phyloP scores from a whole-genome alignment of 805 yeast genomes.

The Spathaspora gorwiae region DNA sequence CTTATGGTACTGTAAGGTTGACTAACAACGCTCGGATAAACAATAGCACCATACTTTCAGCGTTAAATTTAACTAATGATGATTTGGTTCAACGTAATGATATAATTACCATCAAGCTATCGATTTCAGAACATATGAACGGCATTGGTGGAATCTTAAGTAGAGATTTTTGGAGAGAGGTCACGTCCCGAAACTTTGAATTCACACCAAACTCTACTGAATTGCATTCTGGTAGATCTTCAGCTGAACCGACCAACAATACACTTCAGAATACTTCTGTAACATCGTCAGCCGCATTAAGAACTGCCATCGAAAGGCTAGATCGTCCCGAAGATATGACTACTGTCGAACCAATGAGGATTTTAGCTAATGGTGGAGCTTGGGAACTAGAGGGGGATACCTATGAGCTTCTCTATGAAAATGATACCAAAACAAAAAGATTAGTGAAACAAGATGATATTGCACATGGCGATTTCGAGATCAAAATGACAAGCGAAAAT shows the following conservation, averaged over 20 bases:
- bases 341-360: conserved; percentile 15
- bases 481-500: conserved; percentile 14
- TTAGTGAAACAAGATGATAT: conserved; percentile 24
- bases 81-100: conserved; percentile 5
- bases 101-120: conserved; percentile 12
- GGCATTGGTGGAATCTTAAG: conserved; percentile 23
- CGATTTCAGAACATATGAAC: conserved; percentile 9
- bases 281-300: too few species aligned
- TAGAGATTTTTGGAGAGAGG: conserved; percentile 20
- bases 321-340: neutral
- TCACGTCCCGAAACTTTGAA: conserved; percentile 16
- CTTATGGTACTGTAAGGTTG: conserved; percentile 5
- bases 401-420: conserved; percentile 16
- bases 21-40: conserved; percentile 1
- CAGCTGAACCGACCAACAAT: neutral
- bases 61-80: conserved; percentile 9
- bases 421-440: conserved; percentile 4
- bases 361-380: conserved; percentile 16
- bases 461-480: conserved; percentile 20
- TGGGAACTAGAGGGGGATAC: conserved; percentile 24
- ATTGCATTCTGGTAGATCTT: neutral
- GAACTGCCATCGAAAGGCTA: neutral
- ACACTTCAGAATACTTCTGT: neutral
- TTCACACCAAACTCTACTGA: conserved; percentile 13
- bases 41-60: conserved; percentile 7